Conservation (phyloP, 2,329 filamentous ascomycete species). For the Exophiala viscosa region DNA sequence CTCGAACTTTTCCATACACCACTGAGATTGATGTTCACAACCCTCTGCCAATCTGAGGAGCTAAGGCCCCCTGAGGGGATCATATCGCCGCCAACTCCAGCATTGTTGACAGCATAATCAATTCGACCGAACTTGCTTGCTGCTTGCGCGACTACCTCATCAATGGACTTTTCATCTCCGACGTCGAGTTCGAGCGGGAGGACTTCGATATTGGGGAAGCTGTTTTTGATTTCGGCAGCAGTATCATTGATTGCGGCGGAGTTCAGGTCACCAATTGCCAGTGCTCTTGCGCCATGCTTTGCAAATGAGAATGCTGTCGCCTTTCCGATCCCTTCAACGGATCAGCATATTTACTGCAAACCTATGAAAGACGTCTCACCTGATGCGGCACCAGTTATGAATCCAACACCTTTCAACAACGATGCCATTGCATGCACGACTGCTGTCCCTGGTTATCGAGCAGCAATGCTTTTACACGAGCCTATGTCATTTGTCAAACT, state of each 20-base stretch:
- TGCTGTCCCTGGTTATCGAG: too few species aligned
- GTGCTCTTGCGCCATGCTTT: background rate
- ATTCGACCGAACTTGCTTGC: slow-evolving; percentile 50
- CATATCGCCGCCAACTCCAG: slow-evolving; percentile 48
- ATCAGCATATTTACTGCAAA: background rate
- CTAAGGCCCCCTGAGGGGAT: slow-evolving; percentile 45
- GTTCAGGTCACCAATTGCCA: background rate
- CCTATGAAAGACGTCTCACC: too few species aligned
- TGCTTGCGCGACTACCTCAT: slow-evolving; percentile 33
- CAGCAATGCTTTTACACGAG: too few species aligned
- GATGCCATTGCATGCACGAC: too few species aligned
- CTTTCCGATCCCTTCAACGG: background rate
- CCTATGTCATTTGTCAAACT: too few species aligned
- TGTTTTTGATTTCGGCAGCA: slow-evolving; percentile 8
- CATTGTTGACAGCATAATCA: slow-evolving; percentile 56
- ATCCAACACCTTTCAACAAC: too few species aligned
- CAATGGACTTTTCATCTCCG: slow-evolving; percentile 36
- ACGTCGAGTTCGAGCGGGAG: slow-evolving; percentile 45
- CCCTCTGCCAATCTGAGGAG: slow-evolving; percentile 48
- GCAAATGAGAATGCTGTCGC: background rate
- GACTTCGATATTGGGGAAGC: slow-evolving; percentile 31
- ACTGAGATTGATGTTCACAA: slow-evolving; percentile 53
- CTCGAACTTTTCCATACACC: slow-evolving; percentile 57
- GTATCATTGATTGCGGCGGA: slow-evolving; percentile 3
- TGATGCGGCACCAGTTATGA: too few species aligned